A percentile compares a stretch with the other conserved stretches of the same genome.
Evolutionary conservation across 768 basidiomycete species (phyloP).

Genomic region (Lactarius indigo): DNA sequence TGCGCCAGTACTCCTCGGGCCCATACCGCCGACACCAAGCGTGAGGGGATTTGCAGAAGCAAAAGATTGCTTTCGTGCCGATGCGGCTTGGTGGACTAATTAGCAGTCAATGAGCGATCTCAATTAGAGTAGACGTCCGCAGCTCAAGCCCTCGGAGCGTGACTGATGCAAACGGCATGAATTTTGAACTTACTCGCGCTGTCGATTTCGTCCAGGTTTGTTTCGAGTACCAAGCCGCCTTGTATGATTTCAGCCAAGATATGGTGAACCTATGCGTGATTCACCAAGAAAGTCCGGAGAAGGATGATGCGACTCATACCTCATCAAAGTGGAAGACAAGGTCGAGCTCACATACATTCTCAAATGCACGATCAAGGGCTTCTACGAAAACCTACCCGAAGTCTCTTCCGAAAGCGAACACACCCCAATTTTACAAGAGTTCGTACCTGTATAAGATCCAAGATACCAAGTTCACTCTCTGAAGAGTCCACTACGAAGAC

Average conservation of each 20-base stretch:
- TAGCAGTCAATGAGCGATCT: conserved; percentile 7
- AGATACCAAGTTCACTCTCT: conserved; percentile 93
- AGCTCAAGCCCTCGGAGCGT: neutral
- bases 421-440: neutral
- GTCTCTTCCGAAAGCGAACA: conserved; percentile 4
- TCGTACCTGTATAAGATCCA: conserved; percentile 93
- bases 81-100: conserved; percentile 66
- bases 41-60: conserved; percentile 80
- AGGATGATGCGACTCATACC: conserved; percentile 40
- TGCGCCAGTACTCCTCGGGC: conserved; percentile 55
- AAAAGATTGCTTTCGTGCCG: conserved; percentile 74
- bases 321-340: conserved; percentile 99
- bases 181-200: conserved; percentile 51
- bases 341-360: conserved; percentile 98
- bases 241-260: conserved; percentile 96
- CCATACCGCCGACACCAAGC: conserved; percentile 56
- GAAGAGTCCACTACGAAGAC: conserved; percentile 95
- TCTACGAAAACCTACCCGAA: conserved; percentile 87
- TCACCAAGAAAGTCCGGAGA: neutral
- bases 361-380: conserved; percentile 90
- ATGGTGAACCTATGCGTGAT: conserved; percentile 70
- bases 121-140: neutral
- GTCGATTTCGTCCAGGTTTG: conserved; percentile 85
- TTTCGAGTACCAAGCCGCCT: conserved; percentile 94
- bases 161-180: neutral